Conservation (phyloP, 345 rosid species). For the Microcos paniculata region DNA sequence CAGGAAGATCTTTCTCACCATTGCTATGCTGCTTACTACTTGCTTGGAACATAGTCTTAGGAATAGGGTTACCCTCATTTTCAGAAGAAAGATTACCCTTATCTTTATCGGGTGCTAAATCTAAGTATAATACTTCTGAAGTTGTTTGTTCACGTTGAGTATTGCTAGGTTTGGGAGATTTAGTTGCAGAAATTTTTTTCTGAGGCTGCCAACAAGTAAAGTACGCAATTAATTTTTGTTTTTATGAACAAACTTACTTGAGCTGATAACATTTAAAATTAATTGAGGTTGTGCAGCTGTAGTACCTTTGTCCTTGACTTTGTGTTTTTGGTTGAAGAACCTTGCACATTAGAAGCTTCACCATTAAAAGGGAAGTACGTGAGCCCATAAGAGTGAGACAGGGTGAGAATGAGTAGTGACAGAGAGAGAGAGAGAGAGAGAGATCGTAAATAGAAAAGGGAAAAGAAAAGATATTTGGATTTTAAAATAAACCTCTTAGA, state of each 20-base stretch:
- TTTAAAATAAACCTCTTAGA: conserved; percentile 2
- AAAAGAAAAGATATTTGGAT: neutral
- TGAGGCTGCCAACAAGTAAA: conserved; percentile 50
- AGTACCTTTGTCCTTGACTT: conserved; percentile 68
- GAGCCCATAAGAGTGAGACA: neutral
- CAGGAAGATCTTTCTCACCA: conserved; percentile 35
- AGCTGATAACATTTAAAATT: conserved; percentile 15
- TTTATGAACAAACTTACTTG: neutral
- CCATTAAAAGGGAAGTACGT: conserved; percentile 1
- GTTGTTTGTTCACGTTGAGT: conserved; percentile 32
- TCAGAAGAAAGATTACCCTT: conserved; percentile 29
- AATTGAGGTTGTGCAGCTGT: neutral
- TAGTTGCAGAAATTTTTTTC: conserved; percentile 38
- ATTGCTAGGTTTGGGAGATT: conserved; percentile 39
- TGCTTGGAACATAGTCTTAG: conserved; percentile 22
- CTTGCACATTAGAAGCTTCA: conserved; percentile 64
- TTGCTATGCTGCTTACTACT: conserved; percentile 29
- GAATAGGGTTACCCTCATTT: conserved; percentile 40
- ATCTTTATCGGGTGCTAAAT: conserved; percentile 37
- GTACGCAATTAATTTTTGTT: neutral
- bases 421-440: conserved; percentile 11
- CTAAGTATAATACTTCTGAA: conserved; percentile 35
- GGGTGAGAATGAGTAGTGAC: neutral
- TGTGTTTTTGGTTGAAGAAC: conserved; percentile 59
- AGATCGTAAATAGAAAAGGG: neutral